Base-by-base conservation (phyloP, 2,329 filamentous ascomycete genomes). In the Beauveria scarabaeidicola region DNA sequence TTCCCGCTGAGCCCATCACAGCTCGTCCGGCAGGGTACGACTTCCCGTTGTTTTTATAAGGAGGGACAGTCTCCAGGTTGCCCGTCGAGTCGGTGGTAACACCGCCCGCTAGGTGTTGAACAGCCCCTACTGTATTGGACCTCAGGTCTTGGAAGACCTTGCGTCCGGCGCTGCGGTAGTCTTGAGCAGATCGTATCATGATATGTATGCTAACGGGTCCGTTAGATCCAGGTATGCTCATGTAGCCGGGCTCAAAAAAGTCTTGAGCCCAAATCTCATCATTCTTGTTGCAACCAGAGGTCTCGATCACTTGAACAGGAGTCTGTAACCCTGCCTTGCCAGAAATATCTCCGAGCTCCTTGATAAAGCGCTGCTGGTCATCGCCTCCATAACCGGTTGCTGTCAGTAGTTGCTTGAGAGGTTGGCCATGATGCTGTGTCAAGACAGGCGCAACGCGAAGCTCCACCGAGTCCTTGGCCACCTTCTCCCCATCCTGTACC, bases 401-500 rank as follows among this genome's bases (percentile, higher is more conserved):
- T 13, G 41, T 21, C 41, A 72, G 27, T 1, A 74, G 55, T 1
- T 65, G 63, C 8, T 70, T 58, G 0, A 67, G 68, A 1, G n/a
- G 48, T 53, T 75, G 70, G 1, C 67, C 65, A 50, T 74, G 73
- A 43, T 75, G 71, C 41, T 76, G 72, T 0, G 66, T 68, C 7
- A 75, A 60, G 0, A 75, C 66, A 0, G 73, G 73, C 1, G 73
- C 72, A 19, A 73, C 66, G 0, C 68, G 67, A 0, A 75, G 60
- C 3, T 63, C 63, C 3, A 75, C 72, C 0, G 58, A 61, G 25
- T 72, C 70, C 0, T 63, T 65, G 0, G 61, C 56, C 29, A 55
- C 62, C 1, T 57, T 47, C 2, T 60, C 52, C 9, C 64, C 65
- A 21, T 69, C 65, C 1, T 63, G 52, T 4, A 75, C 66, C 15